These are phyloP conservation scores for Fragaria iinumae DNA, from an alignment of 306 rosid species.

Conservation along the genomic window DNA sequence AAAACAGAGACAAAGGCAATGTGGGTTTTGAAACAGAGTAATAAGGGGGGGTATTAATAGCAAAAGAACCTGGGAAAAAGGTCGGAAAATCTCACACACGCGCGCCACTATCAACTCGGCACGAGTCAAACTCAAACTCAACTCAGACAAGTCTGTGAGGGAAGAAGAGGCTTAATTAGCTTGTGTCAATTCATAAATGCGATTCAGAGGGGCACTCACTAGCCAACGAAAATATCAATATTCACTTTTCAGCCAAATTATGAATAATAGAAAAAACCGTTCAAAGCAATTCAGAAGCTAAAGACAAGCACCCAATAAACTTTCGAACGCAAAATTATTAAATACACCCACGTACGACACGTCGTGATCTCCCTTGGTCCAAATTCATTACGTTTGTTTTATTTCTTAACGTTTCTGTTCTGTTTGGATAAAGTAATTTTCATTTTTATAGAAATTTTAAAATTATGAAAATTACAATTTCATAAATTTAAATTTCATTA, in stretches of 20 bases:
- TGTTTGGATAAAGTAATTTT: too few relatives aligned
- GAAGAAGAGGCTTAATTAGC: not conserved
- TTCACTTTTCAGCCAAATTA: slow-evolving; percentile 46
- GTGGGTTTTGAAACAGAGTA: slow-evolving; percentile 1
- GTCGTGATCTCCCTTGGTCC: too few relatives aligned
- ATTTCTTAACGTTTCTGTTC: too few relatives aligned
- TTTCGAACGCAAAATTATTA: not conserved
- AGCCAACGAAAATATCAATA: slow-evolving; percentile 50
- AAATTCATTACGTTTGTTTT: too few relatives aligned
- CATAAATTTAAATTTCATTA: too few relatives aligned
- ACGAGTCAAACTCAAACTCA: not conserved
- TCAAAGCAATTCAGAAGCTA: too few relatives aligned
- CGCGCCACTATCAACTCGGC: slow-evolving; percentile 13
- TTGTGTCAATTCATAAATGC: slow-evolving; percentile 47
- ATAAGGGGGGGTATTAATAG: slow-evolving; percentile 27
- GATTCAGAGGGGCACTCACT: slow-evolving; percentile 35
- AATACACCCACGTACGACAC: too few relatives aligned
- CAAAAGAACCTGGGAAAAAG: slow-evolving; percentile 3
- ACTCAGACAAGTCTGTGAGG: not conserved
- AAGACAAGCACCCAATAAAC: not conserved
- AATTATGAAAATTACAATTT: too few relatives aligned
- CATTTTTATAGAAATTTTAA: too few relatives aligned
- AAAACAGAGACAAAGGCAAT: slow-evolving; percentile 19
- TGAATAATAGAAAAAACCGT: slow-evolving; percentile 3
- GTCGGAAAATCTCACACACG: slow-evolving; percentile 14